Conservation (phyloP, 257 asterid species). For the Plectranthus barbatus region DNA sequence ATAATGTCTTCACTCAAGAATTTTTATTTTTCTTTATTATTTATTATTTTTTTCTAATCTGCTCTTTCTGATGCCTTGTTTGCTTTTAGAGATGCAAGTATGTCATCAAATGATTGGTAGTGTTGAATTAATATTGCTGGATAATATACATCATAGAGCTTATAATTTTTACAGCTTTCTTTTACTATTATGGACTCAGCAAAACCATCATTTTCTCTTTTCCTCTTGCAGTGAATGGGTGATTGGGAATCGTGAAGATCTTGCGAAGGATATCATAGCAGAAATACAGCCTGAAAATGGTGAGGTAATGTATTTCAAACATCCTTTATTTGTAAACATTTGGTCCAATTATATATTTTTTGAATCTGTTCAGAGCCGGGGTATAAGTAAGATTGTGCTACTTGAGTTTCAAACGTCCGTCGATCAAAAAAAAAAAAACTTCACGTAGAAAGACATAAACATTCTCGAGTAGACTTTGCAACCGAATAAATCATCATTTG, state of each 20-base stretch:
- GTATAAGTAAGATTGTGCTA: slow-evolving; percentile 8
- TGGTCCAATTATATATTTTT: background rate
- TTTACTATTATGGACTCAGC: background rate
- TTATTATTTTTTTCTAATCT: background rate
- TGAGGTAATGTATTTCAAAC: slow-evolving; percentile 58
- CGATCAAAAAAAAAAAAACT: background rate
- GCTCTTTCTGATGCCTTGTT: background rate
- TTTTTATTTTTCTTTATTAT: no score
- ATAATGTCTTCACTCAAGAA: background rate
- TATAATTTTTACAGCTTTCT: background rate
- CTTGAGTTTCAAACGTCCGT: slow-evolving; percentile 11
- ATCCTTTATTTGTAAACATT: background rate
- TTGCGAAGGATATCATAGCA: slow-evolving; percentile 78
- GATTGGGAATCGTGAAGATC: slow-evolving; percentile 92
- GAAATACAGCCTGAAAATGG: slow-evolving; percentile 95
- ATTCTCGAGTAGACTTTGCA: slow-evolving; percentile 13
- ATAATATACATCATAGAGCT: background rate
- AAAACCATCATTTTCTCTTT: background rate
- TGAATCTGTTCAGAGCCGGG: background rate
- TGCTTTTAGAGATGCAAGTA: background rate
- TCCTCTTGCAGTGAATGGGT: slow-evolving; percentile 86
- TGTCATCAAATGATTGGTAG: background rate
- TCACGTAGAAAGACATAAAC: slow-evolving; percentile 4
- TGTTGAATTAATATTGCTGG: background rate
- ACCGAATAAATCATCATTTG: slow-evolving; percentile 5